Percentiles rank a stretch among this genome's conserved stretches.
phyloP scores from a whole-genome alignment of 768 basidiomycete genomes.

The Pholiota microspora region DNA sequence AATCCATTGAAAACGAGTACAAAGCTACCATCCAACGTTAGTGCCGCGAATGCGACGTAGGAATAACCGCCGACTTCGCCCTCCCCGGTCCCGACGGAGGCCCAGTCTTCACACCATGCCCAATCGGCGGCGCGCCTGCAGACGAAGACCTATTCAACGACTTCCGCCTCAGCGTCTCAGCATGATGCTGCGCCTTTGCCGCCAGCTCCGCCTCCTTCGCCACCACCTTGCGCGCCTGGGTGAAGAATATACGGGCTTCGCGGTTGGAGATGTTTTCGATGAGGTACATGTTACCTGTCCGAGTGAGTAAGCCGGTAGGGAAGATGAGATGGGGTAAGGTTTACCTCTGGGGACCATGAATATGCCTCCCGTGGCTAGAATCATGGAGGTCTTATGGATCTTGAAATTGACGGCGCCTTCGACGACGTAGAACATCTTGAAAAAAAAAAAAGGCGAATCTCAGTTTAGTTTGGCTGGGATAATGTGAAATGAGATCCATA shows the following conservation, averaged over 20 bases:
- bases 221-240: slow-evolving; percentile 67
- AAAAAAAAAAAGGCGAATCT: background rate
- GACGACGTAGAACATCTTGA: slow-evolving; percentile 62
- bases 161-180: slow-evolving; percentile 20
- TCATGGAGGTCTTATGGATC: slow-evolving; percentile 75
- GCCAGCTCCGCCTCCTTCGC: slow-evolving; percentile 23
- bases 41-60: background rate
- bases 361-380: slow-evolving; percentile 80
- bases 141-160: slow-evolving; percentile 23
- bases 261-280: slow-evolving; percentile 85
- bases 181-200: slow-evolving; percentile 17
- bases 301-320: background rate
- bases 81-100: background rate
- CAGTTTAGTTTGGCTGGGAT: background rate
- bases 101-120: background rate
- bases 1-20: background rate
- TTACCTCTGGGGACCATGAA: slow-evolving; percentile 89
- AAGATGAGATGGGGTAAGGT: slow-evolving; percentile 14
- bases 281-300: slow-evolving; percentile 81
- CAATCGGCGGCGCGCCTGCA: slow-evolving; percentile 12
- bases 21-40: background rate
- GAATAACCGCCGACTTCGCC: background rate
- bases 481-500: slow-evolving; percentile 9
- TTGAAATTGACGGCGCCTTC: slow-evolving; percentile 88
- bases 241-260: slow-evolving; percentile 85